Evolutionary conservation across 805 yeast genomes (phyloP), one percentile per base, ranked within the genome.

Genomic region (Maudiozyma bulderi): DNA sequence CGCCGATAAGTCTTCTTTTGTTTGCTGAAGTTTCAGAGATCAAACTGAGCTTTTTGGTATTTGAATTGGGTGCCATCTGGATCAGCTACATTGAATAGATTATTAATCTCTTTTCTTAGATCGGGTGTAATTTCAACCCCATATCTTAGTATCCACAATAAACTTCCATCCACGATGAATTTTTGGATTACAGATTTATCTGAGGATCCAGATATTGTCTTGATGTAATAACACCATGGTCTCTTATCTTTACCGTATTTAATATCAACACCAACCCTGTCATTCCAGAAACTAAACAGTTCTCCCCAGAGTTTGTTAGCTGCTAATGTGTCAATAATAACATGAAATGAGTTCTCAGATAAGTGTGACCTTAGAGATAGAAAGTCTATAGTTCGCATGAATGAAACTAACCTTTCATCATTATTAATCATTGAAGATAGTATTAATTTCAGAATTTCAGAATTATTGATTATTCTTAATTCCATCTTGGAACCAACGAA

Each of bases 191-290:
- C 15, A n/a, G 37, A 41, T 11, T 20, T 5, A 46, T 62, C 57
- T 14, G 50, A 47, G 2, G 59, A 53, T 6, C 55, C 49, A 3
- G 54, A 53, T 3, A 61, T 35, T 11, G 54, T 38, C 20, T 51
- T 38, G 26, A 64, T 37, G 14, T 59, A 58, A 9, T 53, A 46
- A 6, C 45, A 38, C 68, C 68, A 64, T 3, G 65, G 64, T 20
- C 64, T 54, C 13, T 44, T 44, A 44, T 60, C 65, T n/a, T 47
- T 52, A 3, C 53, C 55, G 8, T 49, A 52, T 5, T 46, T 42
- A 14, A 46, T 13, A 2, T 20, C 40, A 20, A 4, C 45, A 11
- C 47, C 42, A 4, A 54, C 46, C 30, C 57, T 52, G 6, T 40
- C 43, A 37, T 54, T 54, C 68, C 68, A 64, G 39, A 61, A 57